A percentile compares a stretch with the other conserved stretches of the same genome.
Evolutionary conservation across 805 yeast genomes (phyloP).

Genomic region (Zygoascus biomembranicola): DNA sequence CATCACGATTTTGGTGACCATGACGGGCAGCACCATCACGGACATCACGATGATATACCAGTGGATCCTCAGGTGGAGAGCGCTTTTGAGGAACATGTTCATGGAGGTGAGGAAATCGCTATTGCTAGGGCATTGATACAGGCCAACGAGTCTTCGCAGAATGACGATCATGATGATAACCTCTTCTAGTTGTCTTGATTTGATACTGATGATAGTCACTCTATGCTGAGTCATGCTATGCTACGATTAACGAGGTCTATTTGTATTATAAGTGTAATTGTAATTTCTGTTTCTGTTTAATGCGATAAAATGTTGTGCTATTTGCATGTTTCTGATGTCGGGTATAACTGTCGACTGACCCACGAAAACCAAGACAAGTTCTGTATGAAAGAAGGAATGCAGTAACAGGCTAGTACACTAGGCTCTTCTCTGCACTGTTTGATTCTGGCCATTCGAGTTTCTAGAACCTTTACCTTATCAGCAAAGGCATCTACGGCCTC

Average conservation of each 20-base stretch:
- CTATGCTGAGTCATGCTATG: neutral
- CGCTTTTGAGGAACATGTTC: conserved; percentile 36
- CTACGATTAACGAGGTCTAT: neutral
- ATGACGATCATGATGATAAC: conserved; percentile 4
- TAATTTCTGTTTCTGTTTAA: neutral
- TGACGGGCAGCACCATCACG: conserved; percentile 12
- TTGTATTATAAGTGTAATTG: neutral
- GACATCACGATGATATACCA: conserved; percentile 33
- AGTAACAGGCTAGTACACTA: neutral
- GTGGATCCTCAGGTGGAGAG: conserved; percentile 52
- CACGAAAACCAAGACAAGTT: neutral
- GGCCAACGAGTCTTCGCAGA: conserved; percentile 35
- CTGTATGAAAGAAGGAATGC: neutral
- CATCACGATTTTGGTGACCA: neutral
- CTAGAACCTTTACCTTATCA: conserved; percentile 30
- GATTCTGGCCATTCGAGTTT: conserved; percentile 17
- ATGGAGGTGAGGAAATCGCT: conserved; percentile 44
- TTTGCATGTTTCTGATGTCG: neutral
- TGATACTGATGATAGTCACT: too few species aligned
- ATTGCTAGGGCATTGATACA: conserved; percentile 61
- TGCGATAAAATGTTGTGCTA: neutral
- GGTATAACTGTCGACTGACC: neutral
- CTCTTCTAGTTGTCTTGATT: neutral
- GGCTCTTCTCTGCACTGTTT: neutral
- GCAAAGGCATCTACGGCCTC: conserved; percentile 44